Conservation (phyloP, 768 basidiomycete species). For the Cystofilobasidium ferigula region DNA sequence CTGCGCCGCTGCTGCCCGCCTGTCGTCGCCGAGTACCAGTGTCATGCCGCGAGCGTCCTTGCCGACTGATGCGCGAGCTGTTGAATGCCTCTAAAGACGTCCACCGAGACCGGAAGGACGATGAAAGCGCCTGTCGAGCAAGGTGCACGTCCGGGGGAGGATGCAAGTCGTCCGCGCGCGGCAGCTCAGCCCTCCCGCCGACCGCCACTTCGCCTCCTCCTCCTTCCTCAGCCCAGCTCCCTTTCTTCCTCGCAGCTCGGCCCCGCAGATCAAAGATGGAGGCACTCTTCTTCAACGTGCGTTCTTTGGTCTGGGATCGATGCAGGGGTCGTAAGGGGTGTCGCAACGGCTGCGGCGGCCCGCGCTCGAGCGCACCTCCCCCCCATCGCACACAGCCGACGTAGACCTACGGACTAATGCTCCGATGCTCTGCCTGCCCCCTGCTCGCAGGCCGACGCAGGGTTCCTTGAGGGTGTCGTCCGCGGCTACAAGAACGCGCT, state of each 20-base stretch:
- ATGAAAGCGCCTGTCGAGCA: no score
- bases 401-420: not conserved
- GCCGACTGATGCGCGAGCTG: no score
- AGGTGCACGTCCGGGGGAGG: no score
- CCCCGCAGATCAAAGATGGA: slow-evolving; percentile 50
- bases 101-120: no score
- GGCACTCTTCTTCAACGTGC: slow-evolving; percentile 78
- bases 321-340: slow-evolving; percentile 47
- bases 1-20: not conserved
- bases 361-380: slow-evolving; percentile 25
- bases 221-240: not conserved
- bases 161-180: no score
- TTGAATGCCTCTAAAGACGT: no score
- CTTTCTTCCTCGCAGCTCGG: not conserved
- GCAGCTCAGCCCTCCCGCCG: no score
- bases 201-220: not conserved
- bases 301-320: slow-evolving; percentile 28
- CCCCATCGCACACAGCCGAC: not conserved
- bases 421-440: not conserved
- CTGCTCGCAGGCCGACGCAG: slow-evolving; percentile 36
- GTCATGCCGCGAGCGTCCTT: no score
- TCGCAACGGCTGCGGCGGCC: slow-evolving; percentile 45
- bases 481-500: slow-evolving; percentile 91
- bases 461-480: slow-evolving; percentile 43
- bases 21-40: no score